These are phyloP conservation scores for Dendrocalamus latiflorus DNA, from an alignment of 202 grass and related monocot species.

Conservation along the genomic window DNA sequence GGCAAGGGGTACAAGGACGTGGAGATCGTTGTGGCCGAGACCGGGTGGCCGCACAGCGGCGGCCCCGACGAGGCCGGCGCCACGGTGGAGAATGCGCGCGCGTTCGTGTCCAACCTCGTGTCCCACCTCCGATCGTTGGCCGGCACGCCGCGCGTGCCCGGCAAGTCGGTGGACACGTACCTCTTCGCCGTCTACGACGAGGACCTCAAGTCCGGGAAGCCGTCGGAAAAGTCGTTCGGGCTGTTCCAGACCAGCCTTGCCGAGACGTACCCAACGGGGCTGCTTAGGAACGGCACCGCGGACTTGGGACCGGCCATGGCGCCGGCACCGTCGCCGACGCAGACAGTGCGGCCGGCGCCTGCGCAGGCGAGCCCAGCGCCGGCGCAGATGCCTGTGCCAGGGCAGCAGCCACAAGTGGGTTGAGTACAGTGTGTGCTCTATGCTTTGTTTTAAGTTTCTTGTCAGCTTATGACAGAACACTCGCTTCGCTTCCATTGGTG, in stretches of 20 bases:
- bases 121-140: slow-evolving; percentile 57
- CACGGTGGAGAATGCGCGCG: slow-evolving; percentile 69
- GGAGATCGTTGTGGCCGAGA: slow-evolving; percentile 92
- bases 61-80: slow-evolving; percentile 69
- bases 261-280: slow-evolving; percentile 63
- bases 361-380: background rate
- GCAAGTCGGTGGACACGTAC: slow-evolving; percentile 81
- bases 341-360: background rate
- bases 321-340: background rate
- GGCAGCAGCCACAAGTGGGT: slow-evolving; percentile 26
- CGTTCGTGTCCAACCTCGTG: slow-evolving; percentile 64
- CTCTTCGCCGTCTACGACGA: slow-evolving; percentile 95
- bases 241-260: slow-evolving; percentile 60
- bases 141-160: slow-evolving; percentile 76
- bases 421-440: background rate
- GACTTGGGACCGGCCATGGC: slow-evolving; percentile 12
- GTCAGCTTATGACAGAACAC: background rate
- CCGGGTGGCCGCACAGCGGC: slow-evolving; percentile 88
- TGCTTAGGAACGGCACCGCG: slow-evolving; percentile 30
- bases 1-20: slow-evolving; percentile 78
- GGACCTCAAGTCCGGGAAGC: slow-evolving; percentile 91
- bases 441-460: background rate
- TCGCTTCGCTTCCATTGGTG: background rate
- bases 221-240: slow-evolving; percentile 83
- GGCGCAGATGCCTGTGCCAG: background rate